phyloP scores from a whole-genome alignment of 305 asterid genomes.

The Nicotiana rustica region DNA sequence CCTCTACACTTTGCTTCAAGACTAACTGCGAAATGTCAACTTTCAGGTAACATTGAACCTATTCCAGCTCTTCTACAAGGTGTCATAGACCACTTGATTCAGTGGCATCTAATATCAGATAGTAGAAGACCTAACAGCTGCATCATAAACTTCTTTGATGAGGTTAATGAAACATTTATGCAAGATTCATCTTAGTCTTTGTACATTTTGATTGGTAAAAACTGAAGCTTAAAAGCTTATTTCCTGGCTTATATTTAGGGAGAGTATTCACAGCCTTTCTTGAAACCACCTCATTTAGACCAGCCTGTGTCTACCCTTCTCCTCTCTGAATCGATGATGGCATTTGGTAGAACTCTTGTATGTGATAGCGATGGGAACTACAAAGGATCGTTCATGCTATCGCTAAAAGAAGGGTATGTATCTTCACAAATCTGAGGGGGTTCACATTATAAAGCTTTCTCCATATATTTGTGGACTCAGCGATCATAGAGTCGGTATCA shows the following conservation, averaged over 20 bases:
- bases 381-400: slow-evolving; percentile 81
- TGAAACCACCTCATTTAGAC: slow-evolving; percentile 94
- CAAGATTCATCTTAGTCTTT: not conserved
- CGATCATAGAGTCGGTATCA: not conserved
- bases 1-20: not conserved
- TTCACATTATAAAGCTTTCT: not conserved
- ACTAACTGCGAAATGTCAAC: not conserved
- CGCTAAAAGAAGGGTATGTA: slow-evolving; percentile 85
- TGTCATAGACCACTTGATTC: slow-evolving; percentile 79
- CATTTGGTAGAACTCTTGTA: slow-evolving; percentile 79
- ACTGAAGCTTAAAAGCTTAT: slow-evolving; percentile 18
- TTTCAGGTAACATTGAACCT: slow-evolving; percentile 77
- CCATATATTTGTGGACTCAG: too few species aligned
- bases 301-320: slow-evolving; percentile 90
- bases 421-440: not conserved
- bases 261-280: slow-evolving; percentile 93
- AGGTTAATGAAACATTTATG: slow-evolving; percentile 50
- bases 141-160: slow-evolving; percentile 92
- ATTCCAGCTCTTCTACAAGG: slow-evolving; percentile 82
- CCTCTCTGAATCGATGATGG: slow-evolving; percentile 89
- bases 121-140: slow-evolving; percentile 85
- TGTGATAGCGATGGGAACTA: slow-evolving; percentile 80
- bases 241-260: slow-evolving; percentile 55
- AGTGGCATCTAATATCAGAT: slow-evolving; percentile 82
- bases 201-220: slow-evolving; percentile 4